Evolutionary conservation across 306 rosid genomes (phyloP).

Genomic region (Prunus mume): DNA sequence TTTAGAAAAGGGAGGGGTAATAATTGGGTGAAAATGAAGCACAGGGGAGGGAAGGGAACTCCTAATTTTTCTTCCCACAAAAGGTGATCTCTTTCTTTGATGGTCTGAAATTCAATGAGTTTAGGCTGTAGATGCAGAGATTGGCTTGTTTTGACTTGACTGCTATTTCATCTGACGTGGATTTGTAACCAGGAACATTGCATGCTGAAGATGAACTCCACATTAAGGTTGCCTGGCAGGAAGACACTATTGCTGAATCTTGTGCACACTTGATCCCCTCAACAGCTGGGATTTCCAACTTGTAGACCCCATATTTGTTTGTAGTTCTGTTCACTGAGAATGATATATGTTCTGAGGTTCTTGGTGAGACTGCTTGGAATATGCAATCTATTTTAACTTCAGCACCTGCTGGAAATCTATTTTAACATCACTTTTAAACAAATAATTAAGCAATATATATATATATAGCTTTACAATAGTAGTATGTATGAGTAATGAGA

Average conservation of each 20-base stretch:
- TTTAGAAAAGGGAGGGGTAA: neutral
- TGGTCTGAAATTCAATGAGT: slow-evolving; percentile 83
- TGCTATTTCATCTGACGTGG: slow-evolving; percentile 67
- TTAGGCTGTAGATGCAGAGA: slow-evolving; percentile 84
- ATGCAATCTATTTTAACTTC: slow-evolving; percentile 80
- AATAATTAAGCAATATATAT: too few relatives aligned
- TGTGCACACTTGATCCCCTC: slow-evolving; percentile 94
- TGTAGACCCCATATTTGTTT: slow-evolving; percentile 69
- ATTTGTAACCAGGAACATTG: slow-evolving; percentile 81
- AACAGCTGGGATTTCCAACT: slow-evolving; percentile 78
- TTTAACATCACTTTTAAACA: slow-evolving; percentile 37
- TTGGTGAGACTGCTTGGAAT: slow-evolving; percentile 65
- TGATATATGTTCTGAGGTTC: slow-evolving; percentile 67
- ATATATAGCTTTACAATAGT: too few relatives aligned
- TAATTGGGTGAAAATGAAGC: too few relatives aligned
- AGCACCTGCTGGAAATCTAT: slow-evolving; percentile 67
- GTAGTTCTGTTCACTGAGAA: slow-evolving; percentile 90
- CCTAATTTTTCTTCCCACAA: slow-evolving; percentile 48
- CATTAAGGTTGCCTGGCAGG: slow-evolving; percentile 71
- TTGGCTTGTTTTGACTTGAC: slow-evolving; percentile 71
- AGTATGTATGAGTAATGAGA: too few relatives aligned
- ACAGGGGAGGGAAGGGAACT: neutral
- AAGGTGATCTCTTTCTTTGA: slow-evolving; percentile 47
- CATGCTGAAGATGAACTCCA: slow-evolving; percentile 69
- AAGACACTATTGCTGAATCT: slow-evolving; percentile 68